These are phyloP conservation scores for Ganoderma sinense DNA, from an alignment of 1,284 basidiomycete species.

Conservation along the genomic window DNA sequence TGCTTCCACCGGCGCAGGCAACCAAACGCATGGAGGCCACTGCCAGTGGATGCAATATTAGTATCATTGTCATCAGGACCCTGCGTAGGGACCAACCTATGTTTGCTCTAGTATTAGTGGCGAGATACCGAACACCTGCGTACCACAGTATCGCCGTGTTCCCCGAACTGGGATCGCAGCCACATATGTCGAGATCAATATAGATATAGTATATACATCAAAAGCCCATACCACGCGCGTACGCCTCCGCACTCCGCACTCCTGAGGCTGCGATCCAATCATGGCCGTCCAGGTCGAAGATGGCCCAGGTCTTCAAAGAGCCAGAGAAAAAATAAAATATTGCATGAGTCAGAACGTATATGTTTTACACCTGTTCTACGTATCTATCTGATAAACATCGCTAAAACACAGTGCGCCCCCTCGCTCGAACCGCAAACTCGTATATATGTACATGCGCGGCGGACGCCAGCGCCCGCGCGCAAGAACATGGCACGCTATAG, in stretches of 20 bases:
- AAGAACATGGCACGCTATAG: not conserved
- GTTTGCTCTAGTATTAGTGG: no score
- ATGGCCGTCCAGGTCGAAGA: no score
- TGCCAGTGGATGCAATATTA: not conserved
- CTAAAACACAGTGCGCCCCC: not conserved
- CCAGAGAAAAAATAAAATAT: no score
- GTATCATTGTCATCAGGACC: not conserved
- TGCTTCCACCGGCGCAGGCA: not conserved
- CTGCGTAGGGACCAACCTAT: no score
- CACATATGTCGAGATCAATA: not conserved
- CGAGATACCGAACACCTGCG: no score
- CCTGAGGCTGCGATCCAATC: not conserved
- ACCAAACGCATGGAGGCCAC: not conserved
- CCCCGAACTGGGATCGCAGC: not conserved
- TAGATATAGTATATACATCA: not conserved
- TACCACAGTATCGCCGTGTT: not conserved
- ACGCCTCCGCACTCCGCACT: no score
- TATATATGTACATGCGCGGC: not conserved
- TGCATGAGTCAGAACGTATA: no score
- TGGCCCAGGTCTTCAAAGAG: no score
- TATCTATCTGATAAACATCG: no score
- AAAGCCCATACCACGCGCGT: not conserved
- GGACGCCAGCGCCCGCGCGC: not conserved
- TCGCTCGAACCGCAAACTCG: not conserved
- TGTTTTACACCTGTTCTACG: no score